phyloP scores from a whole-genome alignment of 352 stramenopile species.

The Globisporangium nunn region DNA sequence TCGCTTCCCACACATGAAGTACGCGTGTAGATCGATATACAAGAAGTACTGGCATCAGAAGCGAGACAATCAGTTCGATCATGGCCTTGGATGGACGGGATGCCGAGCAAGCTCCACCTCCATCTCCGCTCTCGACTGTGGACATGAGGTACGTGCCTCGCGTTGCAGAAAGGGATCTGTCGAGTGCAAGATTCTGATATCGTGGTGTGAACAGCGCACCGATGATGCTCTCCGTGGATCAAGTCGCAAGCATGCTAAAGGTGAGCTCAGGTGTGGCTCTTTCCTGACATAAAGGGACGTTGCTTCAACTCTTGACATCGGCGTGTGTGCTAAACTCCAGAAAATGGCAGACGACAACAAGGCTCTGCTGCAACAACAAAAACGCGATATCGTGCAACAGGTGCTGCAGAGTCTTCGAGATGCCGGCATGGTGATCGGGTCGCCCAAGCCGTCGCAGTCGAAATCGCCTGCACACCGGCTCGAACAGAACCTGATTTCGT shows the following conservation, averaged over 20 bases:
- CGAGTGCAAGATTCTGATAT: too few relatives aligned
- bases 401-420: conserved; percentile 45
- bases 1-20: conserved; percentile 22
- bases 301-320: conserved; percentile 1
- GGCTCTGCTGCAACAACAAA: conserved; percentile 41
- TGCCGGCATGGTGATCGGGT: conserved; percentile 14
- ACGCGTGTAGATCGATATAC: too few relatives aligned
- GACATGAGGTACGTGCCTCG: too few relatives aligned
- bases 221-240: conserved; percentile 25
- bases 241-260: conserved; percentile 21
- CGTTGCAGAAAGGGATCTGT: too few relatives aligned
- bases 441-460: not conserved
- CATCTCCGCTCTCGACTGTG: too few relatives aligned
- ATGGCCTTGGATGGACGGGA: too few relatives aligned
- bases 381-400: conserved; percentile 51
- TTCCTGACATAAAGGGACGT: not conserved
- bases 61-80: too few relatives aligned
- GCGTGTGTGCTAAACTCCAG: conserved; percentile 5
- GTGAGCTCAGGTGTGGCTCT: conserved; percentile 4
- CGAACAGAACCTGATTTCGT: conserved; percentile 43
- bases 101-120: too few relatives aligned
- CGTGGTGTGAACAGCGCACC: not conserved
- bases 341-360: conserved; percentile 35
- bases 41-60: too few relatives aligned
- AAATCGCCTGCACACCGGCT: conserved; percentile 12